phyloP scores from a whole-genome alignment of 805 yeast genomes.

The Zygosaccharomyces bisporus region DNA sequence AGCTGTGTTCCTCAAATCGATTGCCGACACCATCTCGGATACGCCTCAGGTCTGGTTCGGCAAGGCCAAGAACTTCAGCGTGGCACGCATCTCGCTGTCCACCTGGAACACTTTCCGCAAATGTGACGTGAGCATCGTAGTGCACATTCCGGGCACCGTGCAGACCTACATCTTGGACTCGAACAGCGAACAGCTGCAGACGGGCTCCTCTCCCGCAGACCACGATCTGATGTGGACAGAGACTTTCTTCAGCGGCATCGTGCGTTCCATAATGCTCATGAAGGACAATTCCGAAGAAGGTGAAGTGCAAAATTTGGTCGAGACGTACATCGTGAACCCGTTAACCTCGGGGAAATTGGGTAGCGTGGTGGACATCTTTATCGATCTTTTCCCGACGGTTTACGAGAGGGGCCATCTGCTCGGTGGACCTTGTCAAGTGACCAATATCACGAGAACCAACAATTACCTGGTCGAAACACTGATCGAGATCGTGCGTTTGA shows the following conservation, averaged over 20 bases:
- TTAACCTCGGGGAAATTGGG: slow-evolving; percentile 41
- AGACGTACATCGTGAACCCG: slow-evolving; percentile 80
- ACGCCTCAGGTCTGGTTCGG: slow-evolving; percentile 79
- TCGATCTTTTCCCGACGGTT: slow-evolving; percentile 32
- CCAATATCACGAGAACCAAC: slow-evolving; percentile 32
- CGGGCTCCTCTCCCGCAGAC: slow-evolving; percentile 45
- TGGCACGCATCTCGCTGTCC: slow-evolving; percentile 67
- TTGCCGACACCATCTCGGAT: slow-evolving; percentile 60
- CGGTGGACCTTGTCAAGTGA: slow-evolving; percentile 35
- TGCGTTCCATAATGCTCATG: slow-evolving; percentile 55
- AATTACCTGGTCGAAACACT: slow-evolving; percentile 35
- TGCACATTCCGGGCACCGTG: slow-evolving; percentile 72
- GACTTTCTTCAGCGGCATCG: slow-evolving; percentile 55
- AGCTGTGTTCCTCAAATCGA: slow-evolving; percentile 66
- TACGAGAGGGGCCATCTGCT: slow-evolving; percentile 32
- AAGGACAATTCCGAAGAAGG: slow-evolving; percentile 55
- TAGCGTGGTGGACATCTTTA: slow-evolving; percentile 31
- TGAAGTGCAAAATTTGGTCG: slow-evolving; percentile 69
- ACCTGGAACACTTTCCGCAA: slow-evolving; percentile 58
- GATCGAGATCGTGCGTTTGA: slow-evolving; percentile 31
- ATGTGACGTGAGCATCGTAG: slow-evolving; percentile 67
- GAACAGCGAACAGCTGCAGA: slow-evolving; percentile 30
- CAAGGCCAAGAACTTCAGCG: slow-evolving; percentile 63
- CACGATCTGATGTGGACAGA: slow-evolving; percentile 52
- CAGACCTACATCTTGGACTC: slow-evolving; percentile 41